Evolutionary conservation across 352 stramenopile species (phyloP), one percentile per base, ranked within the genome.

Genomic region (Phytophthora sp.): DNA sequence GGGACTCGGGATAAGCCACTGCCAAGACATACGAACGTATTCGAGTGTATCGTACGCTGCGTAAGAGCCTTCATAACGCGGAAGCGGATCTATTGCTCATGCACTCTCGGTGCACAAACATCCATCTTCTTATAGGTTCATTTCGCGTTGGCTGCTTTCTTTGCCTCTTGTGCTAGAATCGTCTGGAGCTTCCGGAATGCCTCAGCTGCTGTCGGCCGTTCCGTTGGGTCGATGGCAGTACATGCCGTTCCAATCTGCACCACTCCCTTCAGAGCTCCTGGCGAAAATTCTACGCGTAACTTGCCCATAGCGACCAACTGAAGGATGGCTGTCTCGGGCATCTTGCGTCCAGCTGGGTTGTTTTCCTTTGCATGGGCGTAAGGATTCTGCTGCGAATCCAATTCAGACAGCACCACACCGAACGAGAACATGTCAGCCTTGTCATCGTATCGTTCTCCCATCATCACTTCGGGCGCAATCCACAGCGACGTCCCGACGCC

Each of bases 341-440:
- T 56, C 42, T 79, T 77, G 5, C 69, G 59, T 34, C 66, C 67
- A n/a, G 59, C 35, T 13, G 44, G 44, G 37, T 69, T 76, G 30
- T 72, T 73, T n/a, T 72, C 66, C 42, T 79, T 78, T 1, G 58
- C 66, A 24, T 79, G 49, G 1, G 72, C 51, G 46, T 77, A 83
- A 24, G 71, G 74, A 12, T 58, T 62, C 49, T 69, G 46, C 17
- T 80, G 67, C 10, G 70, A 74, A 42, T 82, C 74, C n/a, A 82
- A 72, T 48, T 82, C 74, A 4, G 70, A 71, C 11, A 82, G 53
- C 56, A 82, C 65, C 5, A 79, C 62, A n/a, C 70, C 74, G 41
- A 82, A 82, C 17, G 74, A 82, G 41, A 77, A 82, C 34, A 82
- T 76, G 41, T 82, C 74, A 6, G 74, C 70, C 44, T 79, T 82